Evolutionary conservation across 495 filamentous ascomycete species (phyloP), one percentile per base, ranked within the genome.

Genomic region (Aspergillus funiculosus): DNA sequence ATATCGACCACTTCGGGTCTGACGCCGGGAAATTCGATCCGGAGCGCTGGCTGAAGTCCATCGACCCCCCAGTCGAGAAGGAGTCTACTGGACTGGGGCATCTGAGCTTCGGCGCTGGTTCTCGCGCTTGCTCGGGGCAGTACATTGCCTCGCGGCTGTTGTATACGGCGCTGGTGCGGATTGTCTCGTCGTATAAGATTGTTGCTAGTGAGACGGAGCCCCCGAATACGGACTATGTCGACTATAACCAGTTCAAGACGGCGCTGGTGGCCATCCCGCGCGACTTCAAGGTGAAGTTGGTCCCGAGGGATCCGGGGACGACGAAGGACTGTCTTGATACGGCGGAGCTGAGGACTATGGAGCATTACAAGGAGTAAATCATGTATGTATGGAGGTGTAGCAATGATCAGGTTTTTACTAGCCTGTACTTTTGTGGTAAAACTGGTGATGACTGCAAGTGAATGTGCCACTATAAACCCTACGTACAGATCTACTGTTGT

Each of bases 151-250:
- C 58, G 4, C 56, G 76, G 2, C 62, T 79, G 2, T 60, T 80
- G 0, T 78, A 78, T 35, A 40, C 66, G 1, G 74, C 73, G 7
- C 53, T 80, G 0, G 44, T 79, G 0, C 68, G 76, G 11, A 46
- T 79, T 1, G 41, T 80, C 6, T 64, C 63, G 4, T 61, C 59
- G 8, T 80, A 75, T 53, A 67, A 67, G 39, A 73, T 80, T 43
- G 68, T 73, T 6, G 75, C 75, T 0, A 74, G 68, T 36, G 62
- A 74, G 40, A 47, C 48, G 0, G 49, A 62, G 5, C 74, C 75
- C 1, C 75, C 75, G 1, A 78, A 76, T 41, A 77, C 73, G 1
- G 75, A 80, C 49, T 78, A 78, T 48, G 66, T 76, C 10, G 76
- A 80, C 17, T 80, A 78, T 37, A 80, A 80, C 43, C 62, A 67